Percentiles rank a stretch among this genome's conserved stretches.
phyloP scores from a whole-genome alignment of 192 early-diverging fungal genomes.

The Entomortierella chlamydospora region DNA sequence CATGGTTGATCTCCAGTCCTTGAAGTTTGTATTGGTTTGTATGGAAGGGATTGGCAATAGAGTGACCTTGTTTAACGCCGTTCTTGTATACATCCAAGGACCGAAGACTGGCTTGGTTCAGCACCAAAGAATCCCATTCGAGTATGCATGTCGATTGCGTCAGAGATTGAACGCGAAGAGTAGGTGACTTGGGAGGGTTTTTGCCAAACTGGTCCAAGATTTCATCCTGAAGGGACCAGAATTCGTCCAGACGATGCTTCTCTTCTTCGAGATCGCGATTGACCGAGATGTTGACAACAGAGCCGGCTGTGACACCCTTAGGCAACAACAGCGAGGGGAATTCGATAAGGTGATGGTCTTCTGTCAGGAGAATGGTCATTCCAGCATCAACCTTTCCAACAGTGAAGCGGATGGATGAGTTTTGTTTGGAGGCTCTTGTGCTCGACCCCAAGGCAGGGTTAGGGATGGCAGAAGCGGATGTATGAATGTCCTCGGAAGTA shows the following conservation, averaged over 20 bases:
- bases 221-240: slow-evolving; percentile 87
- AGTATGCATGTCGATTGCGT: slow-evolving; percentile 91
- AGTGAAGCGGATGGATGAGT: slow-evolving; percentile 79
- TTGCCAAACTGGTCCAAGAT: slow-evolving; percentile 86
- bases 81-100: slow-evolving; percentile 95
- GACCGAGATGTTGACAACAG: slow-evolving; percentile 96
- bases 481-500: slow-evolving; percentile 17
- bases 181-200: slow-evolving; percentile 82
- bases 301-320: slow-evolving; percentile 91
- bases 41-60: slow-evolving; percentile 56
- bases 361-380: slow-evolving; percentile 94
- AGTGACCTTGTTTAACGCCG: slow-evolving; percentile 79
- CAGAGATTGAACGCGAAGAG: slow-evolving; percentile 77
- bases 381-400: slow-evolving; percentile 96
- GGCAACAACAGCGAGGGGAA: slow-evolving; percentile 97
- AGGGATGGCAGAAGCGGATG: slow-evolving; percentile 5
- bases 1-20: slow-evolving; percentile 90
- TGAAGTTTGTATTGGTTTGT: slow-evolving; percentile 79
- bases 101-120: slow-evolving; percentile 85
- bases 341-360: slow-evolving; percentile 98
- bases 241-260: slow-evolving; percentile 77
- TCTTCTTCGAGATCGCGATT: slow-evolving; percentile 91
- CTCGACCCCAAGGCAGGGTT: no score
- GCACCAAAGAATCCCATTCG: slow-evolving; percentile 90
- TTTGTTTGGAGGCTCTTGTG: slow-evolving; percentile 22